Base-by-base conservation (phyloP, 2,329 filamentous ascomycete genomes). In the Chaetomium globosum region DNA sequence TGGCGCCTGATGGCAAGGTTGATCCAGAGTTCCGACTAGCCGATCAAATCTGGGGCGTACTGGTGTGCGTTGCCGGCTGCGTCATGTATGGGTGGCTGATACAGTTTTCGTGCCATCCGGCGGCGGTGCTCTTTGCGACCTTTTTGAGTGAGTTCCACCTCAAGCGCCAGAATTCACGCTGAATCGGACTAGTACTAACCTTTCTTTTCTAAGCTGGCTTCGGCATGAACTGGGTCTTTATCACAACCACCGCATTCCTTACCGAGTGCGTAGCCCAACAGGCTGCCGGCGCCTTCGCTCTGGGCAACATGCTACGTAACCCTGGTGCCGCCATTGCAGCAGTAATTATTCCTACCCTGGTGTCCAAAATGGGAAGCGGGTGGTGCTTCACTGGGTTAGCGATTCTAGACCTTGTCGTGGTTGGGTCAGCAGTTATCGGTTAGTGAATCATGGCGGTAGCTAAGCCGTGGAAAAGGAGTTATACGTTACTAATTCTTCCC, bases 161-260 rank as follows among this genome's bases (percentile, higher is more conserved):
- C 4, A 56, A 36, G 9, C 19, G 36, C 12, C 7, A 19, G n/a
- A 5, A 53, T 7, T 12, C 23, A 23, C 3, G 55, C 43, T 19
- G 6, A 3, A 31, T 7, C 16, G 6, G 12, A 36, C 6, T 10
- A n/a, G 12, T 31, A 19, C 33, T 30, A 21, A 48, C 16, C 12
- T 10, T 33, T 19, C 1, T 19, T 1, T 10, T 23, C 7, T 8
- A 8, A 68, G 66, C 57, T 59, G 66, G 66, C 1, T 68, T 68
- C 21, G 64, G 66, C 2, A 68, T 68, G 66, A 68, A 68, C 49
- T 68, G 66, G 66, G 66, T 68, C 1, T 68, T 68, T 19, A 64
- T 68, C 13, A 68, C 66, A 2, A 68, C 63, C 1, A 68, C 66
- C 4, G 66, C 66, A 0, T 68, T 68, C 23, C 52, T 68, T 19